Percentiles rank a stretch among this genome's conserved stretches.
Conservation (phyloP, 768 basidiomycete genomes). For the Suillus subaureus region DNA sequence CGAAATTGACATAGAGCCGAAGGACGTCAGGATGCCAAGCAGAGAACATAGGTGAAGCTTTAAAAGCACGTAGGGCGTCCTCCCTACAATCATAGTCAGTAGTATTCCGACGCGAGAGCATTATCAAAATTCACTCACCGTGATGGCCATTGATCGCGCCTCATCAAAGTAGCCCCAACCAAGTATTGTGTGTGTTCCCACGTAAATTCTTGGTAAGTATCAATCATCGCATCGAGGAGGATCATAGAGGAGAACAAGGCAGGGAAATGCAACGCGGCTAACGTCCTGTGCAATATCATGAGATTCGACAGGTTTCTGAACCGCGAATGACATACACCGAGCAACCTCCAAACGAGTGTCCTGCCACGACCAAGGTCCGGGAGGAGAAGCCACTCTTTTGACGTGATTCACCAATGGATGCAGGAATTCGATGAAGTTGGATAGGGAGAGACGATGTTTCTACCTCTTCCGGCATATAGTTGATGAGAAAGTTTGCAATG, state of each 20-base stretch:
- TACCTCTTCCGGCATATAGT: slow-evolving; percentile 27
- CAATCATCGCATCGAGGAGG: slow-evolving; percentile 79
- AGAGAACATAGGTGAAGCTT: slow-evolving; percentile 62
- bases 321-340: slow-evolving; percentile 54
- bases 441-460: too few relatives aligned
- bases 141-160: slow-evolving; percentile 67
- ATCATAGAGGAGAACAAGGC: slow-evolving; percentile 70
- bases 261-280: slow-evolving; percentile 66
- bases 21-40: slow-evolving; percentile 71
- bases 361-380: slow-evolving; percentile 64
- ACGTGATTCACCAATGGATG: too few relatives aligned
- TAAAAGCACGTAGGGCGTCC: slow-evolving; percentile 55
- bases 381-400: slow-evolving; percentile 46
- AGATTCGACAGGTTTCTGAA: not conserved
- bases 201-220: not conserved
- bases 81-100: slow-evolving; percentile 40
- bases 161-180: slow-evolving; percentile 49
- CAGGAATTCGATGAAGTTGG: too few relatives aligned
- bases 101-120: too few relatives aligned
- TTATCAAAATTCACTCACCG: slow-evolving; percentile 37
- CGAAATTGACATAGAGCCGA: slow-evolving; percentile 62
- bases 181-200: slow-evolving; percentile 7
- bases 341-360: slow-evolving; percentile 87
- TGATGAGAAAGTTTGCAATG: slow-evolving; percentile 23
- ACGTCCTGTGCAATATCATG: slow-evolving; percentile 41